Base-by-base conservation (phyloP, 805 yeast genomes). In the Phaffomyces antillensis region DNA sequence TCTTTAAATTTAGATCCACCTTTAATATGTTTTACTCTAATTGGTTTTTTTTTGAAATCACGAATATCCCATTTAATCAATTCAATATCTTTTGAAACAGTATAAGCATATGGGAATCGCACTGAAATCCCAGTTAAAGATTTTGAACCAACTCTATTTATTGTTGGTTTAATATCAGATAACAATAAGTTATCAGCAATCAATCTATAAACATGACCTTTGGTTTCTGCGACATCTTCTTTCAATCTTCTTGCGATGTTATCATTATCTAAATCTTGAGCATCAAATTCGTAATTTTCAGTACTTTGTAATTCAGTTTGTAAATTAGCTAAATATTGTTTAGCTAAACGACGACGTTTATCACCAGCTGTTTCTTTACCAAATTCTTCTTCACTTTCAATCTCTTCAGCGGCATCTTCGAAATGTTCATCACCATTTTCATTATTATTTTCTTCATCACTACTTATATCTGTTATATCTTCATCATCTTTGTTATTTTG, bases 261-360 rank as follows among this genome's bases (percentile, higher is more conserved):
- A 56, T 93, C 98, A 46, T 83, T 76, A 64, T 91, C 99, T 53
- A 91, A 65, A 54, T 93, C 97, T 53, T 81, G 78, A 10, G 99
- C 98, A 68, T 89, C 96, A 56, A 87, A 90, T 41, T 75, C 71
- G 37, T 65, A 65, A 2, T 62, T 66, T 24, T 68, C 74, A 18
- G 43, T 37, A 17, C 65, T 70, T 17, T 28, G 30, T 10, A 72
- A 74, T 49, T 83, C 87, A 4, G 70, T 66, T 60, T 85, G 79
- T 57, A 93, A 67, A 58, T 84, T 85, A 39, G 83, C 89, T 50
- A 93, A 69, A 63, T 93, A 93, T 64, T 90, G 93, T 64, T 89
- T 89, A 16, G 98, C 98, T 48, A 93, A 72, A 59, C 98, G 73
- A 66, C 99, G 78, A 65, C 99, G 79, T 65, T 87, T 89, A 59